phyloP scores from a whole-genome alignment of 345 rosid genomes.

The Rhodamnia argentea region DNA sequence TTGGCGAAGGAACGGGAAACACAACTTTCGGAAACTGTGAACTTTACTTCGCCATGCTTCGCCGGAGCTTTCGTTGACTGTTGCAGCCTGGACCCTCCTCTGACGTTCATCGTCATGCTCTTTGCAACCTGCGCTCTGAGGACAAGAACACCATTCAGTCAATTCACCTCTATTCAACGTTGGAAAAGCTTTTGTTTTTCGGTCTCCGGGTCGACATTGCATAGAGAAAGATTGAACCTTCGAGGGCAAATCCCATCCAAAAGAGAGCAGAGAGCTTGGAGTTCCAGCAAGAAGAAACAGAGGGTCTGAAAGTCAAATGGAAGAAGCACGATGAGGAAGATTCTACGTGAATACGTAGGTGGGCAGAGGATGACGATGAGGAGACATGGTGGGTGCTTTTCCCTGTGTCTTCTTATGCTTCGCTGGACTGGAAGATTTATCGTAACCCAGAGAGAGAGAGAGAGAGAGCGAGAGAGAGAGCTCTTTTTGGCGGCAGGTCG shows the following conservation, averaged over 20 bases:
- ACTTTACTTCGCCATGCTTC: slow-evolving; percentile 35
- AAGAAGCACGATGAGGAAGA: neutral
- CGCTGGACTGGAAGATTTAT: neutral
- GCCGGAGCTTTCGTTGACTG: slow-evolving; percentile 15
- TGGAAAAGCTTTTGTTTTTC: neutral
- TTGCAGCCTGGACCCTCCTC: slow-evolving; percentile 7
- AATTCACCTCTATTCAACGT: neutral
- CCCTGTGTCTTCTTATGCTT: neutral
- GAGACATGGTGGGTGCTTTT: neutral
- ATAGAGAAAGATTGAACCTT: neutral
- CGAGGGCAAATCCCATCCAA: neutral
- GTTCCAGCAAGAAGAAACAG: neutral
- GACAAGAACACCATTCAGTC: neutral
- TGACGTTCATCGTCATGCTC: slow-evolving; percentile 21
- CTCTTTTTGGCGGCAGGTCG: neutral
- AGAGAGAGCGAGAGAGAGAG: neutral
- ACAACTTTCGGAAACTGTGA: slow-evolving; percentile 1
- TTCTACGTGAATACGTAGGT: neutral
- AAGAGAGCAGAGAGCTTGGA: neutral
- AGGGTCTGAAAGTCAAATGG: neutral
- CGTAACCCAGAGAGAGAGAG: neutral
- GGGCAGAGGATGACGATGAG: neutral
- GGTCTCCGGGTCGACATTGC: neutral
- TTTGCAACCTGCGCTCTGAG: slow-evolving; percentile 1
- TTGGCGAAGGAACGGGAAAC: neutral